Percentiles rank a stretch among this genome's conserved stretches.
phyloP scores from a whole-genome alignment of 2,329 filamentous ascomycete species.

The Westerdykella aurantiaca region DNA sequence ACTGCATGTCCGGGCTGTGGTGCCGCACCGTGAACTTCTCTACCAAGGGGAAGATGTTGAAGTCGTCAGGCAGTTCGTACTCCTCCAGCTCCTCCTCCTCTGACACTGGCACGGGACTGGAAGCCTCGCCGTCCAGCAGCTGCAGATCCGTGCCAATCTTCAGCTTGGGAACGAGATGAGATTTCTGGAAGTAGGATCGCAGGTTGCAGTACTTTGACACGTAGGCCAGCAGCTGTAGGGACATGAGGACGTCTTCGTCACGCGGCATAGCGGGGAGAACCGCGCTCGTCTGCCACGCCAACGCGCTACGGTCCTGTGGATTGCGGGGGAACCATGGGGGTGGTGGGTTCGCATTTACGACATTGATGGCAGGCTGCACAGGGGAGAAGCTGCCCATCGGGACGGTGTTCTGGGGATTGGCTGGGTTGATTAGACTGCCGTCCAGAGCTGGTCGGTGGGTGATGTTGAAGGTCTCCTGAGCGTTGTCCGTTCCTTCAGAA shows the following conservation, averaged over 20 bases:
- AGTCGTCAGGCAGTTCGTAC: constrained; percentile 86
- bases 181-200: constrained; percentile 89
- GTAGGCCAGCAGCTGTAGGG: constrained; percentile 89
- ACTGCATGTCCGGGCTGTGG: constrained; percentile 96
- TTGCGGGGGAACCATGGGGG: constrained; percentile 74
- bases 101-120: constrained; percentile 34
- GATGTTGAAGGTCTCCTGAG: constrained; percentile 79
- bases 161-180: constrained; percentile 85
- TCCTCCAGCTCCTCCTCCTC: constrained; percentile 71
- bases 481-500: constrained; percentile 70
- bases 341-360: constrained; percentile 69
- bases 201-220: constrained; percentile 98
- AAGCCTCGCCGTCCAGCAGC: constrained; percentile 64
- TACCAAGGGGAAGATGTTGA: constrained; percentile 96
- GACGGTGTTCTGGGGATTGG: constrained; percentile 60
- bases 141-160: constrained; percentile 83
- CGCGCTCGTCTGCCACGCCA: constrained; percentile 51
- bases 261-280: constrained; percentile 88
- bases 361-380: constrained; percentile 59
- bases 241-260: constrained; percentile 98
- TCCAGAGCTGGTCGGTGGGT: constrained; percentile 79
- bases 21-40: constrained; percentile 97
- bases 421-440: constrained; percentile 72
- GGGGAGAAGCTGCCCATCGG: constrained; percentile 65
- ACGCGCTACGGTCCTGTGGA: constrained; percentile 62